Percentiles rank a stretch among this genome's conserved stretches.
Conservation (phyloP, 148 eudicot species). For the Polygonum aviculare region DNA sequence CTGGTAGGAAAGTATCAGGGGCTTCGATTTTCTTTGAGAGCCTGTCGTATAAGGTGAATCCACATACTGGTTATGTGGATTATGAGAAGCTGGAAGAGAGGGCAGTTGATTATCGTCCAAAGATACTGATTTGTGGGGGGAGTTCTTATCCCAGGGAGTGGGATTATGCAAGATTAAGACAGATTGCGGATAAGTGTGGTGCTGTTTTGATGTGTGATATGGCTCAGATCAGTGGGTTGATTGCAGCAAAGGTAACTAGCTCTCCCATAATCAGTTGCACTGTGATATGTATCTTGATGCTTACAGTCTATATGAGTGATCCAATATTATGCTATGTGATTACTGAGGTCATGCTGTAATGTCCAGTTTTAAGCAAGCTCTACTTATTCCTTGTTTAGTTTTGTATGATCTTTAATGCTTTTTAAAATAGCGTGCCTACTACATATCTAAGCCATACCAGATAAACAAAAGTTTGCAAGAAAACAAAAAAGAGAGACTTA, state of each 20-base stretch:
- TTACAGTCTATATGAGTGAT: neutral
- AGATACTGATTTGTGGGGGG: constrained; percentile 88
- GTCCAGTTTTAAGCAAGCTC: neutral
- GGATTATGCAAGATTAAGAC: constrained; percentile 75
- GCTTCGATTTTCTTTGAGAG: constrained; percentile 96
- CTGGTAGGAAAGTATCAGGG: constrained; percentile 87
- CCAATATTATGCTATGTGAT: neutral
- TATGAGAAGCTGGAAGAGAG: constrained; percentile 85
- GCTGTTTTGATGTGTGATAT: constrained; percentile 88
- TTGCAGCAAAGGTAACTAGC: constrained; percentile 86
- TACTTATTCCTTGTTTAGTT: neutral
- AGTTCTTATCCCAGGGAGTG: constrained; percentile 94
- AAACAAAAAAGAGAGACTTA: neutral
- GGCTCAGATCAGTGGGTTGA: constrained; percentile 96
- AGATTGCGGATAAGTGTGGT: constrained; percentile 78
- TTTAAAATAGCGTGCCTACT: neutral
- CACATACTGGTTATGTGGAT: constrained; percentile 62
- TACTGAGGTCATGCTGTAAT: neutral
- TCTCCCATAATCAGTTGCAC: neutral
- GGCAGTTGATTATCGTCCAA: constrained; percentile 89
- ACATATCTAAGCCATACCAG: neutral
- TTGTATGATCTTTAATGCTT: neutral
- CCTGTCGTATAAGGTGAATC: constrained; percentile 71
- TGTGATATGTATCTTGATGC: neutral
- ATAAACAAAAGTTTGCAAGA: neutral